Evolutionary conservation across 1,284 basidiomycete genomes (phyloP).

Genomic region (Ustilago cynodontis): DNA sequence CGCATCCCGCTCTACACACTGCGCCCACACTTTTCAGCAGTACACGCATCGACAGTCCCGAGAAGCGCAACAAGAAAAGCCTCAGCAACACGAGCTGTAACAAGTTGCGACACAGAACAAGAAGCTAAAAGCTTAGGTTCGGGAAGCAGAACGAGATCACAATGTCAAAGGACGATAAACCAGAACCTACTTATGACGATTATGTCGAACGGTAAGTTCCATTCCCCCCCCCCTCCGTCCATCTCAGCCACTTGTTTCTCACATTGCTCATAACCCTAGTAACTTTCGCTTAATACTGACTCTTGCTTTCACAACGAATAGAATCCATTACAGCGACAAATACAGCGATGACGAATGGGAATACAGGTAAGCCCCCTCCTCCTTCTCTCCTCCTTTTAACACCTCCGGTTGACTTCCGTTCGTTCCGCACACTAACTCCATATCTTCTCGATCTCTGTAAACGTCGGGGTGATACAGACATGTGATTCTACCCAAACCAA

Average conservation of each 20-base stretch:
- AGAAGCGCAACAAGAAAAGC: no score
- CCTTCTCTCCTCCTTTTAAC: not conserved
- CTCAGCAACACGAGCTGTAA: no score
- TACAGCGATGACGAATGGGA: slow-evolving; percentile 74
- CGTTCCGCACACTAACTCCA: no score
- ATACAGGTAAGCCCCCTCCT: slow-evolving; percentile 74
- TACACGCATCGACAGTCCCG: no score
- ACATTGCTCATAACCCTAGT: not conserved
- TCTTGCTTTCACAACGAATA: slow-evolving; percentile 10
- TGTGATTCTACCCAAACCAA: slow-evolving; percentile 69
- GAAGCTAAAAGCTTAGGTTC: no score
- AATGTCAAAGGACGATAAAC: slow-evolving; percentile 24
- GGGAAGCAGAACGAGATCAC: not conserved
- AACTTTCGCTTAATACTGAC: no score
- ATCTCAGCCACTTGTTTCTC: not conserved
- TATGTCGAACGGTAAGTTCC: slow-evolving; percentile 63
- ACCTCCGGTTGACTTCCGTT: not conserved
- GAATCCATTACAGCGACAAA: slow-evolving; percentile 70
- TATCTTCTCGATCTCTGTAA: no score
- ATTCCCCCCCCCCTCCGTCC: not conserved
- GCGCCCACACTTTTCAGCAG: no score
- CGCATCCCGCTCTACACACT: no score
- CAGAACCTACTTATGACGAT: slow-evolving; percentile 66
- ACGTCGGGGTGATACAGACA: no score
- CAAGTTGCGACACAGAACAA: no score